Evolutionary conservation across 1,284 basidiomycete genomes (phyloP).

Genomic region (Bondarzewia mesenterica): DNA sequence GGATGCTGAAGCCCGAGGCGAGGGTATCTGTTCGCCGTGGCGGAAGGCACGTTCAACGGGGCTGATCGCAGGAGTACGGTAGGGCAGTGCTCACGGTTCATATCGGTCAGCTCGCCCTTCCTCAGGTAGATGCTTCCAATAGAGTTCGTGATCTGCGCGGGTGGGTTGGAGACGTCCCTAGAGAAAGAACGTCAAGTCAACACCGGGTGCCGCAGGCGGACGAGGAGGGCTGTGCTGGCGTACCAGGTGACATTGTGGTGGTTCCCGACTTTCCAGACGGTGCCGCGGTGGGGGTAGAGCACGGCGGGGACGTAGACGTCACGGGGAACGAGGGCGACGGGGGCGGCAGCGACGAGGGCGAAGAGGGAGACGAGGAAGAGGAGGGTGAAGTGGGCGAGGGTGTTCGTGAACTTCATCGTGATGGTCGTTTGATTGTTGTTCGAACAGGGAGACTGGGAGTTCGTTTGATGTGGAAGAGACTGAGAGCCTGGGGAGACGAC

Average conservation of each 20-base stretch:
- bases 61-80: slow-evolving; percentile 1
- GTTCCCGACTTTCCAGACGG: slow-evolving; percentile 19
- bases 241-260: slow-evolving; percentile 23
- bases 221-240: not conserved
- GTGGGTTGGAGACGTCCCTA: slow-evolving; percentile 15
- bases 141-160: slow-evolving; percentile 18
- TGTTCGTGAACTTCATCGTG: slow-evolving; percentile 10
- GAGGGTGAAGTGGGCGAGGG: slow-evolving; percentile 9
- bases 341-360: slow-evolving; percentile 9
- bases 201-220: not conserved
- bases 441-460: too few relatives aligned
- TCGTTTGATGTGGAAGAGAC: too few relatives aligned
- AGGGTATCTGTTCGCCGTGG: slow-evolving; percentile 9
- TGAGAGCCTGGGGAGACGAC: too few relatives aligned
- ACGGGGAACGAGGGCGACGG: slow-evolving; percentile 10
- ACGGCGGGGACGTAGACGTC: slow-evolving; percentile 20
- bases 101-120: slow-evolving; percentile 11
- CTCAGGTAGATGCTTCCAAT: slow-evolving; percentile 14
- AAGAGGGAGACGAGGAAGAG: slow-evolving; percentile 3
- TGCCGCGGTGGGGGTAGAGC: slow-evolving; percentile 16
- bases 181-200: too few relatives aligned
- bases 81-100: slow-evolving; percentile 4
- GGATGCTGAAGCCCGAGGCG: slow-evolving; percentile 17
- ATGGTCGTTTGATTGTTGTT: too few relatives aligned
- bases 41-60: not conserved